Conservation (phyloP, 2,329 filamentous ascomycete species). For the Sodiomyces alkalinus region DNA sequence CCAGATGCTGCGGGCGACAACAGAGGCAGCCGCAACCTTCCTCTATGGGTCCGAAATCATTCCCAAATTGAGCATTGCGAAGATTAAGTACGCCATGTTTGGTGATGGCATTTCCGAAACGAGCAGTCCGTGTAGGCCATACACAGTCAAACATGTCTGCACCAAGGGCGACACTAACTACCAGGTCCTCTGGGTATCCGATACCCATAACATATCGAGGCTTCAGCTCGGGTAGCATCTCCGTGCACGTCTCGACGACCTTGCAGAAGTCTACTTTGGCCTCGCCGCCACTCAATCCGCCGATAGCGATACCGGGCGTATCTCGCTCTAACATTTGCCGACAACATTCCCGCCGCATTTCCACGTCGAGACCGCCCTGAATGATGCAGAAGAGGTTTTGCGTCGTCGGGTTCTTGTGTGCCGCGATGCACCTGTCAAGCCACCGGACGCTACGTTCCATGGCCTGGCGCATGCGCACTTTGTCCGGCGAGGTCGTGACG, state of each 20-base stretch:
- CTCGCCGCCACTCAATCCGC: slow-evolving; percentile 86
- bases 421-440: slow-evolving; percentile 87
- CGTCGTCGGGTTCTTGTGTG: slow-evolving; percentile 64
- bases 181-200: slow-evolving; percentile 87
- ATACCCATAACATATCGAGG: slow-evolving; percentile 99
- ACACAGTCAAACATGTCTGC: slow-evolving; percentile 99
- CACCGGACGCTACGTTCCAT: slow-evolving; percentile 91
- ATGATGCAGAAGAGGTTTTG: slow-evolving; percentile 99
- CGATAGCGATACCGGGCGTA: slow-evolving; percentile 93
- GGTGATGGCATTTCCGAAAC: slow-evolving; percentile 91
- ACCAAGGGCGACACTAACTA: slow-evolving; percentile 84
- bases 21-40: slow-evolving; percentile 66
- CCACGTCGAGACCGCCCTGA: slow-evolving; percentile 82
- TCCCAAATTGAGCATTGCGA: slow-evolving; percentile 56
- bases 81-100: slow-evolving; percentile 70
- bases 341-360: slow-evolving; percentile 73
- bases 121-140: slow-evolving; percentile 90
- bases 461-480: slow-evolving; percentile 75
- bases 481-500: slow-evolving; percentile 85
- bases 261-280: slow-evolving; percentile 85
- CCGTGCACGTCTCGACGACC: slow-evolving; percentile 78
- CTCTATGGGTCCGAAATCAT: slow-evolving; percentile 75
- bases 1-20: slow-evolving; percentile 54
- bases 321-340: slow-evolving; percentile 75
- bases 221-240: slow-evolving; percentile 72